A percentile compares a stretch with the other conserved stretches of the same genome.
phyloP scores from a whole-genome alignment of 2,329 filamentous ascomycete genomes.

The Nemania sp. region DNA sequence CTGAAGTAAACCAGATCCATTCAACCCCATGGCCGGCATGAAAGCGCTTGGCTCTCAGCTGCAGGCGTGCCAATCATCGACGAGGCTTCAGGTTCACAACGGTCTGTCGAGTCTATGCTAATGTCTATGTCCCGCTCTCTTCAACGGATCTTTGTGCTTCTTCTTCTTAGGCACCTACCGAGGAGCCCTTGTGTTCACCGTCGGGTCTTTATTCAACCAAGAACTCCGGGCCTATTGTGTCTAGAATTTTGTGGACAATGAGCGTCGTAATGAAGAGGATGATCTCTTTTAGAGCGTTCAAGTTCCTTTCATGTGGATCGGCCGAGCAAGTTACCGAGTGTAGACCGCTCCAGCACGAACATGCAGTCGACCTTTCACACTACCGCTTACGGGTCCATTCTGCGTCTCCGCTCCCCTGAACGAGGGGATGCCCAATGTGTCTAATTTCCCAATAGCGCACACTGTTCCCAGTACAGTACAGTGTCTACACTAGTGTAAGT shows the following conservation, averaged over 20 bases:
- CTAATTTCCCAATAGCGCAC: slow-evolving; percentile 38
- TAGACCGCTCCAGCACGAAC: slow-evolving; percentile 11
- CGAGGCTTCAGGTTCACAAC: not conserved
- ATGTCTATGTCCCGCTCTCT: slow-evolving; percentile 1
- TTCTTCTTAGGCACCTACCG: slow-evolving; percentile 1
- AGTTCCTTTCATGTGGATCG: slow-evolving; percentile 16
- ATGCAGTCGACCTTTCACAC: slow-evolving; percentile 21
- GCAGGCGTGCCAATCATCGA: slow-evolving; percentile 17
- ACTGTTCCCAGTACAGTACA: too few relatives aligned
- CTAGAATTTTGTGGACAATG: slow-evolving; percentile 5
- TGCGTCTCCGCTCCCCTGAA: slow-evolving; percentile 18
- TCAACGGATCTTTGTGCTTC: not conserved
- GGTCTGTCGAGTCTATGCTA: not conserved
- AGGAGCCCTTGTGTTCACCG: not conserved
- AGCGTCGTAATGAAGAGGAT: slow-evolving; percentile 11
- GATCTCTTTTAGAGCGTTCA: slow-evolving; percentile 10
- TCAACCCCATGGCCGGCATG: slow-evolving; percentile 10
- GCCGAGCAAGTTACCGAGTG: slow-evolving; percentile 9
- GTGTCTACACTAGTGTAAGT: too few relatives aligned
- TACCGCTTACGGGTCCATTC: slow-evolving; percentile 19
- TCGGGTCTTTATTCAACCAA: not conserved
- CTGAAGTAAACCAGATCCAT: slow-evolving; percentile 18
- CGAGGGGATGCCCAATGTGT: slow-evolving; percentile 19
- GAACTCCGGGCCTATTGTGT: not conserved
- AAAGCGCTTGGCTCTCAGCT: slow-evolving; percentile 18